These are phyloP conservation scores for Canariomyces notabilis DNA, from an alignment of 2,329 filamentous ascomycete species.

Conservation along the genomic window DNA sequence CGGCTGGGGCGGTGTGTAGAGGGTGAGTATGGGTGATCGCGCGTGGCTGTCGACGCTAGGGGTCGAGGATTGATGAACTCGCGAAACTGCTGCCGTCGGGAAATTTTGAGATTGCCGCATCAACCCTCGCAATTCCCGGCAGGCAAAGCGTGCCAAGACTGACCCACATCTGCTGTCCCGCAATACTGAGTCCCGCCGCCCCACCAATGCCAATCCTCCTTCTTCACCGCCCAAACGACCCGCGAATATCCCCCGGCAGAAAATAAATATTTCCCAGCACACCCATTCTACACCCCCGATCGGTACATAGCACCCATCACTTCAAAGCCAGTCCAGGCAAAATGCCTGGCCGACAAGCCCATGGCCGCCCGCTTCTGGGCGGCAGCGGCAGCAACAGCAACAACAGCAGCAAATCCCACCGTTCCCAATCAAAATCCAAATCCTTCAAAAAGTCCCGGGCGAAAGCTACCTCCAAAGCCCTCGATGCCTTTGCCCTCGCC, in stretches of 20 bases:
- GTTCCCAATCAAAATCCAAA: slow-evolving; percentile 22
- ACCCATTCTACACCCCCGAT: neutral
- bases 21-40: neutral
- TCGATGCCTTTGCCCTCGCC: slow-evolving; percentile 55
- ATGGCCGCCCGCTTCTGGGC: slow-evolving; percentile 42
- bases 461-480: slow-evolving; percentile 45
- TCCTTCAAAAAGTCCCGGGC: slow-evolving; percentile 42
- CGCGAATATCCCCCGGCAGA: slow-evolving; percentile 18
- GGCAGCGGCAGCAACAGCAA: slow-evolving; percentile 6
- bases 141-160: no score
- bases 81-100: neutral
- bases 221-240: slow-evolving; percentile 24
- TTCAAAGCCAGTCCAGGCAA: neutral
- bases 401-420: neutral
- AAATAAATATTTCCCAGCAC: slow-evolving; percentile 11
- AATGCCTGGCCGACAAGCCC: slow-evolving; percentile 56
- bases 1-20: neutral
- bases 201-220: slow-evolving; percentile 2
- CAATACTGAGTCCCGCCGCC: neutral
- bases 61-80: neutral
- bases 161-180: no score
- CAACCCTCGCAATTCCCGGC: no score
- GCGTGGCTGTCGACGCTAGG: neutral
- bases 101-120: slow-evolving; percentile 12
- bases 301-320: neutral